A percentile compares a stretch with the other conserved stretches of the same genome.
These are phyloP conservation scores for Gossypium raimondii DNA, from an alignment of 345 rosid species.

Conservation along the genomic window DNA sequence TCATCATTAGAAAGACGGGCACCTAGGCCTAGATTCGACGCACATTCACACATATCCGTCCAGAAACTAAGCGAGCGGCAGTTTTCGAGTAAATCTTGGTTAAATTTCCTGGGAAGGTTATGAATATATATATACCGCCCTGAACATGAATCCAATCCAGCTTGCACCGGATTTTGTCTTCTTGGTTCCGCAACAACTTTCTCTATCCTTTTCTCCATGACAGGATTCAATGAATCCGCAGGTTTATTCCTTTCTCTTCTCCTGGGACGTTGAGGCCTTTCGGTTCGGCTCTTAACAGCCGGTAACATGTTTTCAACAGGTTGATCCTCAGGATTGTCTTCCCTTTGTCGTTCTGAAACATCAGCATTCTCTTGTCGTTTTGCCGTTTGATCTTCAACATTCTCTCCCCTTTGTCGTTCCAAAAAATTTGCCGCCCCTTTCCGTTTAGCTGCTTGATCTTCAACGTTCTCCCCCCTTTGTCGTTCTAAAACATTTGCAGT, in stretches of 20 bases:
- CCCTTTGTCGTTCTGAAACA: neutral
- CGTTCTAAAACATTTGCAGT: neutral
- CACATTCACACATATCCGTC: slow-evolving; percentile 54
- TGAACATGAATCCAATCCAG: slow-evolving; percentile 14
- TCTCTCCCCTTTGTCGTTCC: neutral
- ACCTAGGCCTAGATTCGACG: slow-evolving; percentile 59
- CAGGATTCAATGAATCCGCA: slow-evolving; percentile 6
- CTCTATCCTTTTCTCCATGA: neutral
- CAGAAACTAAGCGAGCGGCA: slow-evolving; percentile 55
- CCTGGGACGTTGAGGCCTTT: neutral
- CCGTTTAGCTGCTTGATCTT: neutral
- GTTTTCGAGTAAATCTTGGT: slow-evolving; percentile 58
- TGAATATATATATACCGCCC: slow-evolving; percentile 49
- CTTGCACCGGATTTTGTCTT: neutral
- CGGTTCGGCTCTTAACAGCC: neutral
- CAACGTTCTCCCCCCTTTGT: neutral
- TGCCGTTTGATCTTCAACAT: neutral
- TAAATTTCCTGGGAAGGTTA: slow-evolving; percentile 52
- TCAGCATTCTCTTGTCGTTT: neutral
- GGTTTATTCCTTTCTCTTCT: neutral
- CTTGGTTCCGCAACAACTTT: neutral
- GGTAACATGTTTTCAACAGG: neutral
- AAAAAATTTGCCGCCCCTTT: neutral
- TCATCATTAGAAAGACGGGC: slow-evolving; percentile 37
- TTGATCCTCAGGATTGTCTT: neutral